phyloP scores from a whole-genome alignment of 176 grass and related monocot genomes.

The Phyllostachys edulis region DNA sequence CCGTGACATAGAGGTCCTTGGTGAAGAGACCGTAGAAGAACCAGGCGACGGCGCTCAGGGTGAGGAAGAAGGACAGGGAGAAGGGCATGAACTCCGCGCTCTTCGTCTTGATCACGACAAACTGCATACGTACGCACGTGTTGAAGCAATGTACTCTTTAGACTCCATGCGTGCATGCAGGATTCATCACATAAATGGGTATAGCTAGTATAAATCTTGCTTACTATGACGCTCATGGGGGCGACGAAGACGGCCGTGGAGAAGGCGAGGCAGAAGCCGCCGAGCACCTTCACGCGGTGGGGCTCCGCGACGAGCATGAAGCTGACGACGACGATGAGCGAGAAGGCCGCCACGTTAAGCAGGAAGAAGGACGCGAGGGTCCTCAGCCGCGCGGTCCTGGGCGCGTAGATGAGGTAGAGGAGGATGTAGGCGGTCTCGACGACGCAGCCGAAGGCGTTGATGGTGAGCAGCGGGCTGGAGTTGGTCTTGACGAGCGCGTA shows the following conservation, averaged over 20 bases:
- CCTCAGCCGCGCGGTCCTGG: slow-evolving; percentile 31
- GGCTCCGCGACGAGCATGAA: slow-evolving; percentile 36
- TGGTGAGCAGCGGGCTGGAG: slow-evolving; percentile 68
- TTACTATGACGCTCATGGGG: slow-evolving; percentile 92
- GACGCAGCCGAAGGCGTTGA: slow-evolving; percentile 73
- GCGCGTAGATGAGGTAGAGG: slow-evolving; percentile 72
- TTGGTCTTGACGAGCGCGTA: slow-evolving; percentile 76
- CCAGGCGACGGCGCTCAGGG: slow-evolving; percentile 72
- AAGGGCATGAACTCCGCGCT: slow-evolving; percentile 96
- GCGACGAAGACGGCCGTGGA: slow-evolving; percentile 88
- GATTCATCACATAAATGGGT: not conserved
- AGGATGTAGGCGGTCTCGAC: slow-evolving; percentile 68
- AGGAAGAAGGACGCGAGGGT: slow-evolving; percentile 54
- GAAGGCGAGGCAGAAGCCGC: slow-evolving; percentile 82
- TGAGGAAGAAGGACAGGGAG: slow-evolving; percentile 79
- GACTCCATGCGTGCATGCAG: not conserved
- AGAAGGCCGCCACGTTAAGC: slow-evolving; percentile 65
- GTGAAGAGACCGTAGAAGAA: slow-evolving; percentile 78
- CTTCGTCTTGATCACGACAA: slow-evolving; percentile 73
- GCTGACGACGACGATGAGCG: slow-evolving; percentile 51
- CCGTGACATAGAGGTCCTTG: slow-evolving; percentile 63
- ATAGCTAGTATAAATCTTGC: not conserved
- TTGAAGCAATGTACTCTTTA: not conserved
- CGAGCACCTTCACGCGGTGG: slow-evolving; percentile 59
- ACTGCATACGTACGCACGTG: slow-evolving; percentile 27